Base-by-base conservation (phyloP, 2,329 filamentous ascomycete species). In the Colletotrichum lini region DNA sequence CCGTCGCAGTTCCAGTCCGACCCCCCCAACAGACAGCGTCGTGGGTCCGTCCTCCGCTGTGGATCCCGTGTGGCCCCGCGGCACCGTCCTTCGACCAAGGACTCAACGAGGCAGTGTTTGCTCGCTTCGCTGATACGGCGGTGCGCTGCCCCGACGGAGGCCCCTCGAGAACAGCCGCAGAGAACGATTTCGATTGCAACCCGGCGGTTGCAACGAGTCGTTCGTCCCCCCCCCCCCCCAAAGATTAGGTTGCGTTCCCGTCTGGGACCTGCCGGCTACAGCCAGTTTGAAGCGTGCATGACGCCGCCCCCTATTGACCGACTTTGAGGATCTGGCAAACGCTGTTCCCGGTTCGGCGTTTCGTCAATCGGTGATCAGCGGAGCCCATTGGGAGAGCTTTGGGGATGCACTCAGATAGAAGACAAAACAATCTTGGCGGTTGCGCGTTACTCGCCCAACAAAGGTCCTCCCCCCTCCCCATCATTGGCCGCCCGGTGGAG, bases 241-340 rank as follows among this genome's bases (percentile, higher is more conserved):
- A 69, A 69, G 65, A 65, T 65, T 58, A 45, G 60, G 60, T 53
- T 69, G 65, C 66, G 53, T 61, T 65, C 52, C 53, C 53, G 66
- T 50, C 52, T 18, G 42, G 66, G 44, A 45, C 58, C 52, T 65
- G 60, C 53, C 50, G 44, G 60, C 44, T 38, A 52, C 53, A 38
- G 21, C 52, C 10, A 52, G 42, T 35, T 53, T 26, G 26, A 60
- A 45, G n/a, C 38, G 35, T 60, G 38, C 47, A 66, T 35, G 49
- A 21, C 45, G 54, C 54, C 45, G 64, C 23, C 18, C 38, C 49
- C 23, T 26, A 60, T 53, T 45, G 38, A 52, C 54, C 35, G n/a
- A 40, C 44, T 35, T 35, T 3, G 47, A 23, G 23, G 38, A 38
- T 44, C 18, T n/a, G 18, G 45, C 45, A 47, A 47, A 47, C 45